Evolutionary conservation across 768 basidiomycete species (phyloP), one percentile per base, ranked within the genome.

Genomic region (Psilocybe sp.): DNA sequence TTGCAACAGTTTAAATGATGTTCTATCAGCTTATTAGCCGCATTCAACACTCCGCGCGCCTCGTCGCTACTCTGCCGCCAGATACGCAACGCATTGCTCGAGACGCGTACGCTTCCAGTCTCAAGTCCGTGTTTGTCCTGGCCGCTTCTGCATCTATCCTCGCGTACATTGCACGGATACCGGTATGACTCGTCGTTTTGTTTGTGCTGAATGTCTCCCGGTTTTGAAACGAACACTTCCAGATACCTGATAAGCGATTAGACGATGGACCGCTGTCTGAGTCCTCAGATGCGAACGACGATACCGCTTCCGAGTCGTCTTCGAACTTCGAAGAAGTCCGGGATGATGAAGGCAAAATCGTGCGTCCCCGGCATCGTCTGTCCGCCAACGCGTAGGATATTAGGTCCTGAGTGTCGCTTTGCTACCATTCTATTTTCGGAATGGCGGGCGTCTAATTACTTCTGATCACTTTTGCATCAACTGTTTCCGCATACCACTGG

Each of bases 41-140:
- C 45, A 87, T 91, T 42, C 77, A 85, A 3, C 82, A 81, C 55
- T 83, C 83, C 4, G 75, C 84, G 1, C 73, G 72, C 3, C 66
- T 84, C 5, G 78, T 89, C 13, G 69, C 70, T 2, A 66, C 61
- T 5, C 72, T 89, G 1, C 80, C 82, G 1, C 76, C 73, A 0
- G 74, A 76, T 6, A 49, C 80, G 1, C 84, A 83, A 55, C 62
- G 65, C 10, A 65, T 67, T 1, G 85, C 84, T 0, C 70, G 79
- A 42, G 82, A 82, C 38, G 75, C 85, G 7, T 89, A 89, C 60
- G 78, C 75, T 2, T 64, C 73, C 8, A 77, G 82, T 18, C 64
- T 91, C 46, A 77, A 77, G 45, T 68, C 72, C 0, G 87, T 89
- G 0, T 91, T 89, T 62, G 65, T 75, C 40, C 73, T 85, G 45